Conservation (phyloP, 1,284 basidiomycete species). For the Austroboletus olivaceoglutinosus region DNA sequence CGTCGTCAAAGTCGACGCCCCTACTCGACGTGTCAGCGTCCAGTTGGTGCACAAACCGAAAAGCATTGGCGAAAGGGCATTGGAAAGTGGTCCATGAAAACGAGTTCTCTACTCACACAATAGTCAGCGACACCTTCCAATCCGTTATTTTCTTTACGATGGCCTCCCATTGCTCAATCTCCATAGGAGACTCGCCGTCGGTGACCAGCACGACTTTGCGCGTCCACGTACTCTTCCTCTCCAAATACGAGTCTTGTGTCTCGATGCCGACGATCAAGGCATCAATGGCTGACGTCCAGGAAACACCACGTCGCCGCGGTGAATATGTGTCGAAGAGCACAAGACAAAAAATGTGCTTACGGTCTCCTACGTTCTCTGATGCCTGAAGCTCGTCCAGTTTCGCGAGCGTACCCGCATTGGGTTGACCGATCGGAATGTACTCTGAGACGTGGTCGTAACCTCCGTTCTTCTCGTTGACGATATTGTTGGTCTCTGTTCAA, state of each 20-base stretch:
- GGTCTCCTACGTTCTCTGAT: conserved; percentile 62
- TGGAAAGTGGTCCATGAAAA: too few species aligned
- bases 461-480: conserved; percentile 58
- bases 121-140: conserved; percentile 55
- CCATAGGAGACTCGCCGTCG: conserved; percentile 72
- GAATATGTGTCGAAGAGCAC: background rate
- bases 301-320: too few species aligned
- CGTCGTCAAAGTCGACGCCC: conserved; percentile 85
- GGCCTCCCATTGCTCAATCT: conserved; percentile 69
- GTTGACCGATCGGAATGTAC: conserved; percentile 76
- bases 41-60: background rate
- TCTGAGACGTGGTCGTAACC: conserved; percentile 78
- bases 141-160: conserved; percentile 69
- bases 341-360: conserved; percentile 43
- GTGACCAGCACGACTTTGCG: conserved; percentile 79
- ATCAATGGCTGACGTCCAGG: conserved; percentile 65
- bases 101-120: conserved; percentile 53
- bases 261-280: conserved; percentile 85
- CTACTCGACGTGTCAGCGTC: conserved; percentile 37
- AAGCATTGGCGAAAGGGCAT: too few species aligned
- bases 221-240: conserved; percentile 73
- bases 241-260: conserved; percentile 63
- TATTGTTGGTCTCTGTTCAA: conserved; percentile 67
- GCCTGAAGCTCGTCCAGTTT: conserved; percentile 67
- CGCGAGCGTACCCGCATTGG: conserved; percentile 72